Conservation (phyloP, 306 rosid species). For the Cyamopsis tetragonoloba region DNA sequence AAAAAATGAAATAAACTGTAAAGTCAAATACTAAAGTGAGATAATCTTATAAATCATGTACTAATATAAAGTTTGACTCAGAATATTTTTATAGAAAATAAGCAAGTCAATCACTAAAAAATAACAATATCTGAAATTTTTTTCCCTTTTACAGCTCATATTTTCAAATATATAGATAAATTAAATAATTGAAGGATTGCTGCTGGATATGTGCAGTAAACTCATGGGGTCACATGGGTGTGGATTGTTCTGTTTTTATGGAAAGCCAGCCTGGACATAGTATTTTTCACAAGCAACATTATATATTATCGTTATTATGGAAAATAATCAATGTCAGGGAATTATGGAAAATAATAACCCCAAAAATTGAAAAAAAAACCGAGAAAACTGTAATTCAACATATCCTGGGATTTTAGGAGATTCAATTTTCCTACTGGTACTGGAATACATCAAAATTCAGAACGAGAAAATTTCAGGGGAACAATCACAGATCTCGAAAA, state of each 20-base stretch:
- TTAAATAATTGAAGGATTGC: background rate
- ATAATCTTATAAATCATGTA: too few relatives aligned
- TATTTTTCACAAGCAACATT: slow-evolving; percentile 28
- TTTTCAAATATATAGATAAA: background rate
- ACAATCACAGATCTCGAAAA: background rate
- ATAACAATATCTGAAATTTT: background rate
- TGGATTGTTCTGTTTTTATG: slow-evolving; percentile 23
- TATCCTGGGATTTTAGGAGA: background rate
- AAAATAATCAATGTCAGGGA: background rate
- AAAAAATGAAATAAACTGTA: too few relatives aligned
- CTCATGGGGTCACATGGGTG: slow-evolving; percentile 35
- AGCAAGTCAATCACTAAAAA: background rate
- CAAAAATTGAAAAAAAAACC: background rate
- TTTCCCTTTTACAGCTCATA: background rate
- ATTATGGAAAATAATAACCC: background rate
- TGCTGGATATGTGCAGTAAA: slow-evolving; percentile 17
- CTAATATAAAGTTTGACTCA: too few relatives aligned
- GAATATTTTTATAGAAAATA: background rate
- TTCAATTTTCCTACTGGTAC: background rate
- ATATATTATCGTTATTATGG: background rate
- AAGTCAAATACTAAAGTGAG: too few relatives aligned
- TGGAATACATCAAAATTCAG: background rate
- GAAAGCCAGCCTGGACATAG: slow-evolving; percentile 34
- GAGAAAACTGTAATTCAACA: background rate
- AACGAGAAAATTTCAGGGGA: background rate